phyloP scores from a whole-genome alignment of 169 alveolate species.

The Plasmodium gaboni region DNA sequence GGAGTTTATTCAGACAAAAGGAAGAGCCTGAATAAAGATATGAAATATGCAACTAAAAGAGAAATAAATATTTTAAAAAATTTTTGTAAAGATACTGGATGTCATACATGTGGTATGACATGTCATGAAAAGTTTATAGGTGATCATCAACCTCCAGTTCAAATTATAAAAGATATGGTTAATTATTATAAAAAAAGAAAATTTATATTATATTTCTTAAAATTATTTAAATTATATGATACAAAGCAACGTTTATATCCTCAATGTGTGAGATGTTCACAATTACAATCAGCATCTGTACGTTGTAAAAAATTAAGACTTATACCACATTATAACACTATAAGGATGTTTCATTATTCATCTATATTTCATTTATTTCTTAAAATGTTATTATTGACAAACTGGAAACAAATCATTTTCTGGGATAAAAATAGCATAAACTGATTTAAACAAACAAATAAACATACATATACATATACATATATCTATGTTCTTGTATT shows the following conservation, averaged over 20 bases:
- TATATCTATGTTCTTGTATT: not conserved
- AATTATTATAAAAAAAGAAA: slow-evolving; percentile 39
- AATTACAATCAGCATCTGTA: slow-evolving; percentile 70
- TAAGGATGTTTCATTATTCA: slow-evolving; percentile 48
- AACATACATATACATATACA: not conserved
- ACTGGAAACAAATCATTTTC: slow-evolving; percentile 34
- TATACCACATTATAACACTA: slow-evolving; percentile 57
- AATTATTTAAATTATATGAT: slow-evolving; percentile 62
- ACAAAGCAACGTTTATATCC: slow-evolving; percentile 67
- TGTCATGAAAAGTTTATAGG: slow-evolving; percentile 60
- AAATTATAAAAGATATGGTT: slow-evolving; percentile 40
- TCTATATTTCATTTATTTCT: slow-evolving; percentile 45
- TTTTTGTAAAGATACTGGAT: slow-evolving; percentile 54
- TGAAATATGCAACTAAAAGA: slow-evolving; percentile 66
- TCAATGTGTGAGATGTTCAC: slow-evolving; percentile 63
- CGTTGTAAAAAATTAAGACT: slow-evolving; percentile 41
- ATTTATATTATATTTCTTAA: slow-evolving; percentile 6
- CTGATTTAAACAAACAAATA: not conserved
- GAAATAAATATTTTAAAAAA: slow-evolving; percentile 42
- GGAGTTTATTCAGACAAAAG: slow-evolving; percentile 47
- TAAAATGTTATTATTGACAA: slow-evolving; percentile 43
- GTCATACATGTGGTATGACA: slow-evolving; percentile 67
- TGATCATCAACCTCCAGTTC: slow-evolving; percentile 75
- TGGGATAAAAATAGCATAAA: slow-evolving; percentile 57
- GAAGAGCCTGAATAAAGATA: slow-evolving; percentile 50